Base-by-base conservation (phyloP, 2,329 filamentous ascomycete genomes). In the Chaetomiaceae sp. region DNA sequence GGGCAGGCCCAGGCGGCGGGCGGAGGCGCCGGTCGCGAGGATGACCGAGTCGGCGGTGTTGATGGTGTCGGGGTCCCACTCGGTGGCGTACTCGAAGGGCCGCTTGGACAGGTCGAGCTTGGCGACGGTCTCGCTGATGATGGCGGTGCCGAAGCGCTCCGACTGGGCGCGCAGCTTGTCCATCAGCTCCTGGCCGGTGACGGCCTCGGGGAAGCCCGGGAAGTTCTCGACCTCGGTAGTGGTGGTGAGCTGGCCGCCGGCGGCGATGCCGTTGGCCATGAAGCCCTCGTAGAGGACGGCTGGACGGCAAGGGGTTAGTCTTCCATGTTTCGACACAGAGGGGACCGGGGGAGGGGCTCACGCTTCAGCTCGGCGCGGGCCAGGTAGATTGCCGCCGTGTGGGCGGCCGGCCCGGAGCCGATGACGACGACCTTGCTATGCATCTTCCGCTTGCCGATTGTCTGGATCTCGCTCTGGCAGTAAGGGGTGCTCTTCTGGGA, bases 151-250 rank as follows among this genome's bases (percentile, higher is more conserved):
- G 72, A 96, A 97, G 55, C 85, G 85, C 70, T 86, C 82, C 53
- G 90, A 96, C 73, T 99, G 93, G 55, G 79, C 82, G 70, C 87
- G 86, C 92, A 99, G 97, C 69, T 85, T 82, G 61, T 96, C 92
- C 93, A 99, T 99, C 60, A 99, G 76, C 65, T 89, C 86, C 50
- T 80, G 73, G 60, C 93, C 93, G 72, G 89, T 87, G 68, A 99
- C 90, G 57, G 86, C 87, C 63, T 88, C 81, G 64, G 88, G 87
- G 75, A 97, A 99, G 42, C 93, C 93, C 21, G 93, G 93, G 73
- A 86, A 99, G 80, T 99, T 99, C 77, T 99, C 93, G 54, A 99
- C 84, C 61, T 99, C 95, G 64, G 95, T 97, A 49, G 93, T 99
- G 21, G 95, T 99, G 49, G 95, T 99, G 61, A 99, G 79, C 78